These are phyloP conservation scores for Desmodesmus armatus DNA, from an alignment of 139 green algal species.

Conservation along the genomic window DNA sequence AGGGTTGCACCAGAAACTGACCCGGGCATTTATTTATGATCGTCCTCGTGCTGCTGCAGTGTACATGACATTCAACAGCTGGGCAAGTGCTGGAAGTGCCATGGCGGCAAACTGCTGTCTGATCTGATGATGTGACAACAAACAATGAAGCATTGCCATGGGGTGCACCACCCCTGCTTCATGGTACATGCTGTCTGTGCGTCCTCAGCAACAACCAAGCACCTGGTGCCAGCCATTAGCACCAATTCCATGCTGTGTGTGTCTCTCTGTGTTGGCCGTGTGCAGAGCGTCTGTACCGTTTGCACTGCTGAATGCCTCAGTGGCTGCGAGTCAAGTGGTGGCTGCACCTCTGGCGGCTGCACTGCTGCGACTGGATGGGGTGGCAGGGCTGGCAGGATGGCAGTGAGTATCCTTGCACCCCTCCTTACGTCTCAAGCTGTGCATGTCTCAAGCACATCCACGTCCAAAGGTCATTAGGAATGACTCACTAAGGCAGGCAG, in stretches of 20 bases:
- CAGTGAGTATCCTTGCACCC: neutral
- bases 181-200: too few relatives aligned
- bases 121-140: too few relatives aligned
- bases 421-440: too few relatives aligned
- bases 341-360: slow-evolving; percentile 43
- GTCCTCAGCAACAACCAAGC: neutral
- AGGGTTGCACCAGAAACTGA: neutral
- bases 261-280: neutral
- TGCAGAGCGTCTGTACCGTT: neutral
- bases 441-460: neutral
- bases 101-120: too few relatives aligned
- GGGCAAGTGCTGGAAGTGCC: too few relatives aligned
- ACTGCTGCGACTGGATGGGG: slow-evolving; percentile 29
- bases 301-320: neutral
- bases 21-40: too few relatives aligned
- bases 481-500: too few relatives aligned
- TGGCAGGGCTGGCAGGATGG: slow-evolving; percentile 45
- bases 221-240: neutral
- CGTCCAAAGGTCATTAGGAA: too few relatives aligned
- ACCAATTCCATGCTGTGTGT: neutral
- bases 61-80: too few relatives aligned
- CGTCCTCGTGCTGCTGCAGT: too few relatives aligned
- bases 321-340: slow-evolving; percentile 30
- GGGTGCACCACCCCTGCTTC: too few relatives aligned
- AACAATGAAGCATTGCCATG: too few relatives aligned